Base-by-base conservation (phyloP, 441 rosid genomes). In the Gossypium lobatum region DNA sequence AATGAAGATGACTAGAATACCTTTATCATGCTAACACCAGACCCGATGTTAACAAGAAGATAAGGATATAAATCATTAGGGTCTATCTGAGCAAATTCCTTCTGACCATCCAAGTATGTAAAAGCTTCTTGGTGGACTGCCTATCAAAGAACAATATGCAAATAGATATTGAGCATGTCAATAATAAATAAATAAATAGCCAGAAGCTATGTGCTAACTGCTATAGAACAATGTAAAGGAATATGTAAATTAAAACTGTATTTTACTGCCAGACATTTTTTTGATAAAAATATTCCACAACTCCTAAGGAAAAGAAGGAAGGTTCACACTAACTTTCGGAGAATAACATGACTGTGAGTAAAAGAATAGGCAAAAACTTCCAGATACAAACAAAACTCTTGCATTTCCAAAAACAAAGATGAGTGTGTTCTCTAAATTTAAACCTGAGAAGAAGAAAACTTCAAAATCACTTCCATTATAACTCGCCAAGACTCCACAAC, bases 1-100 rank as follows among this genome's bases (percentile, higher is more conserved):
- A 74, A n/a, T 45, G 57, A 45, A 46, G 37, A 66, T 66, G 21
- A 71, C 46, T 58, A 61, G 53, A 74, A 52, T 76, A 90, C 97
- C 97, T 92, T 92, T 81, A 92, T 92, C 91, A 92, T 90, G 89
- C 97, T 87, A 79, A 92, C 94, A 48, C 97, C 97, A 83, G 97
- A 92, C 46, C 97, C 97, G 2, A 92, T 83, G 75, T 92, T 92
- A 78, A 92, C 96, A 76, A 92, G 97, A 57, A 92, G 94, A 81
- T 89, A 92, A 37, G 94, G 97, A 73, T 82, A 92, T 77, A 92
- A 73, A 76, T 92, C 96, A 76, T 89, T 88, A 61, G 83, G 90
- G 79, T 90, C 91, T 37, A 92, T 83, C 86, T 89, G 83, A 59
- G 84, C 85, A 80, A 85, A 89, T 77, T 92, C 89, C 81, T 89